Percentiles rank a stretch among this genome's conserved stretches.
Evolutionary conservation across 176 grass and related monocot species (phyloP).

Genomic region (Thinopyrum elongatum): DNA sequence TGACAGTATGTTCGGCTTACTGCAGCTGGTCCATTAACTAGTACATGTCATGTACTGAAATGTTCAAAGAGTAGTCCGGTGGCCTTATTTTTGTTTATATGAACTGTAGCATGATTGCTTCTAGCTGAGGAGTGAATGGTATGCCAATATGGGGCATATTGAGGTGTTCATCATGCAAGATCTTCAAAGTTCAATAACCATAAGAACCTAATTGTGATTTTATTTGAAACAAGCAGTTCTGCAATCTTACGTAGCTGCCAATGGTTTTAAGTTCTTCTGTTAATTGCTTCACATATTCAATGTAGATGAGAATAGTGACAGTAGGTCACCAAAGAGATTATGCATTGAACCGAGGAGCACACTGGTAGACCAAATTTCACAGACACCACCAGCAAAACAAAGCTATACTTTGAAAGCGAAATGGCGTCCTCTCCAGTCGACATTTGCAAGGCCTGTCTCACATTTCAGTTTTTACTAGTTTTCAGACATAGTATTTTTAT

Average conservation of each 20-base stretch:
- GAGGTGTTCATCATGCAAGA: background rate
- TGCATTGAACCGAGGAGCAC: conserved; percentile 59
- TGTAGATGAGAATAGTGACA: conserved; percentile 50
- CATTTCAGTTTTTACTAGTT: conserved; percentile 26
- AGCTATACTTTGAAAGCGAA: conserved; percentile 50
- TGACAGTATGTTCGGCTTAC: background rate
- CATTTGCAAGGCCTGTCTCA: conserved; percentile 79
- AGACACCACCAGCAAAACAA: conserved; percentile 78
- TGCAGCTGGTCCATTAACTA: background rate
- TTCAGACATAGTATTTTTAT: conserved; percentile 21
- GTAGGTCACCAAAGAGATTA: conserved; percentile 62
- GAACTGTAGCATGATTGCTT: background rate
- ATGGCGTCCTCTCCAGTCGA: conserved; percentile 71
- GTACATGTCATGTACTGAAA: background rate
- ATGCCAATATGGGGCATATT: background rate
- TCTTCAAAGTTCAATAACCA: background rate
- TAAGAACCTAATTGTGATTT: background rate
- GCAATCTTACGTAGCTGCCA: background rate
- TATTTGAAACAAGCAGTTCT: conserved; percentile 14
- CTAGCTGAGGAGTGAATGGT: background rate
- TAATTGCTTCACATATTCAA: conserved; percentile 18
- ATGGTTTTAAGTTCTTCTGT: background rate
- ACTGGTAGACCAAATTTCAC: conserved; percentile 50
- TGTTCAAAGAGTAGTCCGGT: background rate
- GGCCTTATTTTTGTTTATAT: conserved; percentile 20